phyloP scores from a whole-genome alignment of 257 asterid genomes.

The Nicotiana undulata region DNA sequence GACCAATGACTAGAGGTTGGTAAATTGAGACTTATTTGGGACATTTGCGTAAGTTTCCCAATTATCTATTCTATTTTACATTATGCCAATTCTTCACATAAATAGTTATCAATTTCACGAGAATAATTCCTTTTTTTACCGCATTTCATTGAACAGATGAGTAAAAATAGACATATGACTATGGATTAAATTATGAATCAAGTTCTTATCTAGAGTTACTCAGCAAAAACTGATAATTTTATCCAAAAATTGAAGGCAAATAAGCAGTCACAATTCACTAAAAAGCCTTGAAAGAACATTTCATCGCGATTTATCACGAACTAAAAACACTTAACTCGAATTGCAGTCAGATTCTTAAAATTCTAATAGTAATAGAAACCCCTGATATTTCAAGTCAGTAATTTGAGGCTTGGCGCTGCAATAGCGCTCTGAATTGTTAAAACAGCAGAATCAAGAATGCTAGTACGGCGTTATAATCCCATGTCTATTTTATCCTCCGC shows the following conservation, averaged over 20 bases:
- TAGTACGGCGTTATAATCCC: constrained; percentile 32
- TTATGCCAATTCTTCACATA: not conserved
- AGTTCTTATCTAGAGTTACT: not conserved
- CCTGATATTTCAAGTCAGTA: not conserved
- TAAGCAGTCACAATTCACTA: too few relatives aligned
- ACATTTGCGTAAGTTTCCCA: too few relatives aligned
- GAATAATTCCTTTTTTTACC: too few relatives aligned
- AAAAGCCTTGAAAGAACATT: too few relatives aligned
- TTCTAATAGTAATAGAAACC: not conserved
- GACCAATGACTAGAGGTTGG: too few relatives aligned
- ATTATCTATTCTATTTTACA: too few relatives aligned
- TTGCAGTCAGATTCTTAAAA: not conserved
- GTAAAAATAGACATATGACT: not conserved
- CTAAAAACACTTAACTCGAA: too few relatives aligned
- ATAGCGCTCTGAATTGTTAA: not conserved
- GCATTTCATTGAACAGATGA: not conserved
- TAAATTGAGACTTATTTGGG: too few relatives aligned
- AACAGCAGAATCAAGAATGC: constrained; percentile 17
- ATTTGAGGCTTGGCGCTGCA: not conserved
- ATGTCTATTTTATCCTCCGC: not conserved
- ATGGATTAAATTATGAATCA: not conserved
- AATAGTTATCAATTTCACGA: too few relatives aligned
- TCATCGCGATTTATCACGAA: too few relatives aligned
- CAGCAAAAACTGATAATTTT: not conserved
- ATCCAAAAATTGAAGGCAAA: not conserved